Evolutionary conservation across 495 filamentous ascomycete species (phyloP), one percentile per base, ranked within the genome.

Genomic region (Aspergillus baeticus): DNA sequence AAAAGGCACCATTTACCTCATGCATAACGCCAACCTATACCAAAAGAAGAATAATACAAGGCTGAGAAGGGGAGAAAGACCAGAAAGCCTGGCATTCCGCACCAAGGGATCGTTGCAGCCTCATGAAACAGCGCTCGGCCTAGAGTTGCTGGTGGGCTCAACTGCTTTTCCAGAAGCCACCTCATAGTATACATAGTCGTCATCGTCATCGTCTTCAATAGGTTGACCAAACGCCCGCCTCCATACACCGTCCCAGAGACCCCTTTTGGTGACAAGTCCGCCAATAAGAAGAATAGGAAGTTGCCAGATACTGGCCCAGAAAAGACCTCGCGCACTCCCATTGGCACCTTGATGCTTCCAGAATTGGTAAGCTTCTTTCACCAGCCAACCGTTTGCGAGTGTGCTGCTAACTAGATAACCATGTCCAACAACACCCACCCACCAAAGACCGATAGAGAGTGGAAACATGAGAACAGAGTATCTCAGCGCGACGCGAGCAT

Each of bases 291-390:
- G 81, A 41, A 90, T 89, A 0, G 94, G 94, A 35, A 98, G 64
- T 75, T 97, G 92, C 94, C 94, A 98, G 21, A 98, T 91, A 70
- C 91, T 95, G 0, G 94, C 91, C 94, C 94, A 98, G 72, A 98
- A 98, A 54, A 98, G 66, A 5, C 86, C 87, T 41, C 90, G 84
- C 6, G 95, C 95, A 38, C 77, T 88, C 5, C 95, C 95, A 59
- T 88, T 84, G 41, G 83, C 79, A 13, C 93, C 94, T 54, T 90
- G 83, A 29, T 84, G 74, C 54, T 82, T 79, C 85, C 88, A 96
- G 71, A 98, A 97, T 47, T 77, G 77, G 64, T 88, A 84, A 1
- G 95, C 91, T 69, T 96, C 86, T 35, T 84, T 80, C 13, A 85
- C 80, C 58, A 98, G 79, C 95, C 95, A 98, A 39, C 81, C 78